A percentile compares a stretch with the other conserved stretches of the same genome.
Evolutionary conservation across 208 protist species (phyloP).

Genomic region (Acanthamoeba triangularis): DNA sequence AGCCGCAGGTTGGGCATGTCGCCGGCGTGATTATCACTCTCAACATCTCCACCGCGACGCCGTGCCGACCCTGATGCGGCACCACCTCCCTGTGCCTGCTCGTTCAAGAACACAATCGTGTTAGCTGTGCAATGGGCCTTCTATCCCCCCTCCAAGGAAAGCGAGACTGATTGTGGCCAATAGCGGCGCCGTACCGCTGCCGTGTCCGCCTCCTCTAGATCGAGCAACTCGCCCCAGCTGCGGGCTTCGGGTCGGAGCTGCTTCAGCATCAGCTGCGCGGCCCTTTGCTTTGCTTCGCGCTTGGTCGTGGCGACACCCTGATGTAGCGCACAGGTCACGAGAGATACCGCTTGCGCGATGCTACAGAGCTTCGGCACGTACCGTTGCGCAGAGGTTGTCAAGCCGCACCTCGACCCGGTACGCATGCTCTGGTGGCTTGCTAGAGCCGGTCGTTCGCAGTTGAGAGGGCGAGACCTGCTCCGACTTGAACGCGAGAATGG

Average conservation of each 20-base stretch:
- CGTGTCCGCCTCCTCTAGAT: neutral
- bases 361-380: neutral
- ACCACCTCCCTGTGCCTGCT: too few species aligned
- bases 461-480: neutral
- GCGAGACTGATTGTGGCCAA: neutral
- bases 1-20: neutral
- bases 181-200: neutral
- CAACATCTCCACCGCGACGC: neutral
- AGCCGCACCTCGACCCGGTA: neutral
- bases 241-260: conserved; percentile 17
- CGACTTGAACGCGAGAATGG: neutral
- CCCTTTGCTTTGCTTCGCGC: conserved; percentile 57
- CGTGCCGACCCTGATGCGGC: neutral
- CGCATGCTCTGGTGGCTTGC: neutral
- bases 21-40: neutral
- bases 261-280: conserved; percentile 62
- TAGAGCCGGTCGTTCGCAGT: neutral
- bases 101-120: too few species aligned
- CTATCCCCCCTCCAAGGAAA: neutral
- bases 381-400: neutral
- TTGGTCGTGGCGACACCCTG: conserved; percentile 41
- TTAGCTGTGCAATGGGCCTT: too few species aligned
- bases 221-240: conserved; percentile 68
- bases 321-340: neutral
- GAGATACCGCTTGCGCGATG: neutral